Base-by-base conservation (phyloP, 2,329 filamentous ascomycete species). In the Penicillium oxalicum region DNA sequence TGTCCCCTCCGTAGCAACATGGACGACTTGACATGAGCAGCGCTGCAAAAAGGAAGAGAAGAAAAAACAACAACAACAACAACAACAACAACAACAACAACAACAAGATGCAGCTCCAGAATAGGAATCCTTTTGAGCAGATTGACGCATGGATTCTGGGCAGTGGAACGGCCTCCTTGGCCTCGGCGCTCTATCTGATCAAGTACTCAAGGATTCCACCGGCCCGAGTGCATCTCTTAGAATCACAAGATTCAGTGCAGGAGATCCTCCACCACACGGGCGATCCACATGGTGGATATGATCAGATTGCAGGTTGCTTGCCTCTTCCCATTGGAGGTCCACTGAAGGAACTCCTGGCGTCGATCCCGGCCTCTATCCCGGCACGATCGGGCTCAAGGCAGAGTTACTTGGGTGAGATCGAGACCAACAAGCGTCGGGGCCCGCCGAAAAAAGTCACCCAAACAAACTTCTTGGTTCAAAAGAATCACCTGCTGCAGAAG, bases 301-400 rank as follows among this genome's bases (percentile, higher is more conserved):
- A 57, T 36, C 55, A 57, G 37, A 55, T 57, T 38, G 50, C 53
- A 3, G 53, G 50, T 9, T 57, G 55, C 27, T 37, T 57, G 8
- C 55, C 55, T 25, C 50, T 52, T 9, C 55, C 55, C 3, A 35
- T 52, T 34, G 55, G 53, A 6, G 28, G 11, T 2, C 45, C 48
- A 4, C 32, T 55, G 27, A 42, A 47, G 43, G 40, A 55, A 9
- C 36, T 57, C 13, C 52, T 57, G 41, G 39, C 38, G 7, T 44
- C 44, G 9, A 43, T 55, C 11, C 55, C 55, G 3, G 53, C 52
- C 1, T 40, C 40, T 29, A 29, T 11, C 25, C 54, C 12, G n/a
- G 24, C 33, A 44, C n/a, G 5, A 13, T 36, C 11, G 35, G 33
- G 41, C 24, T 36, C 18, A 8, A 36, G 36, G 36, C 36, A 38